These are phyloP conservation scores for Hortiboletus flavorubellus DNA, from an alignment of 768 basidiomycete species.

Conservation along the genomic window DNA sequence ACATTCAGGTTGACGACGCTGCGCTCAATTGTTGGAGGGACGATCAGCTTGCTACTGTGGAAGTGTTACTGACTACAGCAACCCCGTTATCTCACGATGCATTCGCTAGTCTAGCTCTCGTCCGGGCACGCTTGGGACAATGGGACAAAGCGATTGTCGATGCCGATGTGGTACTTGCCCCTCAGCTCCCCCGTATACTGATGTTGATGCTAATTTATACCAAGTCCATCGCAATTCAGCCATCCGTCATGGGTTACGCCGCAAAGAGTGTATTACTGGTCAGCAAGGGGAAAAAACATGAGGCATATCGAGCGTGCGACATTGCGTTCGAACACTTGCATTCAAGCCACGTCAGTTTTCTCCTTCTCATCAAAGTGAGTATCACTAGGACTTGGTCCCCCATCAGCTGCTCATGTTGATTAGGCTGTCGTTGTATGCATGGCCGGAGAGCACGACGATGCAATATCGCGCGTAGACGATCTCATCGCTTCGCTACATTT, in stretches of 20 bases:
- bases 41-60: neutral
- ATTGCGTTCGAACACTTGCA: neutral
- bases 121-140: too few species aligned
- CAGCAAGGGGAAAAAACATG: neutral
- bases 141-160: neutral
- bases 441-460: neutral
- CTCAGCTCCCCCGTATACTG: neutral
- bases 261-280: neutral
- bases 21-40: neutral
- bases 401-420: neutral
- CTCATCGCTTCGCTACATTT: neutral
- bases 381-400: neutral
- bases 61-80: too few species aligned
- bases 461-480: neutral
- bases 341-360: neutral
- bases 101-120: too few species aligned
- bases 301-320: neutral
- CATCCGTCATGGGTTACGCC: neutral
- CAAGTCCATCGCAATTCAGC: neutral
- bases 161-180: slow-evolving; percentile 1
- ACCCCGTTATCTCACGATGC: too few species aligned
- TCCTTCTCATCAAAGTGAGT: slow-evolving; percentile 5
- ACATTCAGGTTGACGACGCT: neutral
- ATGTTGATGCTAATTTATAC: neutral
- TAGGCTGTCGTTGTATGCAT: neutral